These are phyloP conservation scores for Leishmania arabica DNA, from an alignment of 208 protist genomes.

Conservation along the genomic window DNA sequence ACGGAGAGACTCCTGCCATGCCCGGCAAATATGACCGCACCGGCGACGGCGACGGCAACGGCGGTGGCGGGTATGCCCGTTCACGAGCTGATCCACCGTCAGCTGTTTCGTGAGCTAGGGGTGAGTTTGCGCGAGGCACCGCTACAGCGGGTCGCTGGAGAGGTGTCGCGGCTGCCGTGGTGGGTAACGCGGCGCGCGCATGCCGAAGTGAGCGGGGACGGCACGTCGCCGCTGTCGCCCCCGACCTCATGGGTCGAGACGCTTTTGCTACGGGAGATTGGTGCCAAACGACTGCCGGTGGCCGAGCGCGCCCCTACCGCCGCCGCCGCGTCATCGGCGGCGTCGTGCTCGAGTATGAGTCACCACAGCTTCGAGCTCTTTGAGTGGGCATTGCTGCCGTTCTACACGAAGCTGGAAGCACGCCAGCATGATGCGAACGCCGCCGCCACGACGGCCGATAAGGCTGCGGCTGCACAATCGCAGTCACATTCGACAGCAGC, in stretches of 20 bases:
- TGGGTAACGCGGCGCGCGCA: slow-evolving; percentile 18
- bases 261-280: slow-evolving; percentile 5
- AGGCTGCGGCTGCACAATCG: no score
- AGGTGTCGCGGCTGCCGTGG: slow-evolving; percentile 24
- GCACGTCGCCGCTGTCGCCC: neutral
- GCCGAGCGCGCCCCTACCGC: neutral
- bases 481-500: neutral
- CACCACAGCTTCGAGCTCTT: slow-evolving; percentile 13
- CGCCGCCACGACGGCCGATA: neutral
- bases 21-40: neutral
- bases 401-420: slow-evolving; percentile 21
- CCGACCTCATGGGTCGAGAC: slow-evolving; percentile 19
- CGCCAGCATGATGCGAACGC: neutral
- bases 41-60: neutral
- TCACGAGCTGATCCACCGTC: neutral
- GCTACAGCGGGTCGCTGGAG: slow-evolving; percentile 13
- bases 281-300: neutral
- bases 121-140: slow-evolving; percentile 1
- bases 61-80: neutral
- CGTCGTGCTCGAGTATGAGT: neutral
- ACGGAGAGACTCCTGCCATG: neutral
- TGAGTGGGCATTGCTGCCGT: slow-evolving; percentile 34
- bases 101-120: slow-evolving; percentile 2
- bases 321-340: neutral
- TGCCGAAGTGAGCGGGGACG: neutral